A percentile compares a stretch with the other conserved stretches of the same genome.
These are phyloP conservation scores for Acacia pycnantha DNA, from an alignment of 331 rosid genomes.

Conservation along the genomic window DNA sequence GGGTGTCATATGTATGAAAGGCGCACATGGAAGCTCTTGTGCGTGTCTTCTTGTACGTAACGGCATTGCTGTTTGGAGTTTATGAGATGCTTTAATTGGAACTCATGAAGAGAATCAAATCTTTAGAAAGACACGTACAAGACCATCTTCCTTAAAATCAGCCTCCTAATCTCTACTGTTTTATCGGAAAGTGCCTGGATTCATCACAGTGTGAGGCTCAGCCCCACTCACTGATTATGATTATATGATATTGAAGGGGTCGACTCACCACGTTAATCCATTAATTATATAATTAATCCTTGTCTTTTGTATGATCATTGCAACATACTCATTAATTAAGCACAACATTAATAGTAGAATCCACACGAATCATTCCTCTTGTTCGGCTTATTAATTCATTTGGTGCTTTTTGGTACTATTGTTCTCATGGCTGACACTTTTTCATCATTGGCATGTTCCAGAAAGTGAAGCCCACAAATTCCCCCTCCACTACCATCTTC, in stretches of 20 bases:
- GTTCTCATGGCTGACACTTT: background rate
- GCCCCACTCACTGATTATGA: background rate
- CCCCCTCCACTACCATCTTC: background rate
- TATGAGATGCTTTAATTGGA: background rate
- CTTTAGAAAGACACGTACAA: background rate
- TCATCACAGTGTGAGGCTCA: background rate
- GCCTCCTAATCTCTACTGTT: background rate
- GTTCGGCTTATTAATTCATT: background rate
- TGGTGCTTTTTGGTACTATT: background rate
- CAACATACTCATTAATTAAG: background rate
- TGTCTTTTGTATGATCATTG: background rate
- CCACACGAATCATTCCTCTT: constrained; percentile 16
- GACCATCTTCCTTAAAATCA: background rate
- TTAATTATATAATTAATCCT: background rate
- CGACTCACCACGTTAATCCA: background rate
- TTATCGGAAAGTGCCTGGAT: background rate
- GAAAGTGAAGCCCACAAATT: background rate
- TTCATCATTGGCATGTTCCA: background rate
- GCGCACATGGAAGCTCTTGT: background rate
- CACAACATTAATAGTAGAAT: too few species aligned
- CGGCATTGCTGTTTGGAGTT: background rate
- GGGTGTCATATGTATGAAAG: background rate
- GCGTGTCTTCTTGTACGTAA: background rate
- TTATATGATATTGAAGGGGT: background rate
- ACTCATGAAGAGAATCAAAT: background rate